phyloP scores from a whole-genome alignment of 169 alveolate species.

The Toxoplasma gondii region DNA sequence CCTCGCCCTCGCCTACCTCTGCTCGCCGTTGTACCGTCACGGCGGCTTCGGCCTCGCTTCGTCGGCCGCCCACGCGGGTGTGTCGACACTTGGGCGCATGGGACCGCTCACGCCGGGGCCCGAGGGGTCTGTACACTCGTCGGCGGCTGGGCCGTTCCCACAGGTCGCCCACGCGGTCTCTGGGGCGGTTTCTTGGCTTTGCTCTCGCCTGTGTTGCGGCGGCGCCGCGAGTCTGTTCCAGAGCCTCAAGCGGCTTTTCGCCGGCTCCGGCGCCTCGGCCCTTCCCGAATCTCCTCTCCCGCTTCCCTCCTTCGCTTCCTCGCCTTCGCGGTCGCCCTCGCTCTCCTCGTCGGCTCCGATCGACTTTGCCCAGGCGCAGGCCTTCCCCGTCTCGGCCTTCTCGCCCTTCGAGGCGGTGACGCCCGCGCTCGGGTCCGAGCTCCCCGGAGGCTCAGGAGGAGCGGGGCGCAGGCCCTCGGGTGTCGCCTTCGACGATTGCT shows the following conservation, averaged over 20 bases:
- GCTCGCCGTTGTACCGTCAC: constrained; percentile 26
- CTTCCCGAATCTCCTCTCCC: not conserved
- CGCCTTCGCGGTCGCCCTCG: no score
- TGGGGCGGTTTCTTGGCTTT: not conserved
- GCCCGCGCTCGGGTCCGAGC: not conserved
- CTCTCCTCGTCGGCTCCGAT: not conserved
- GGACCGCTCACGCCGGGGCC: not conserved
- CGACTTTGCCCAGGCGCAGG: not conserved
- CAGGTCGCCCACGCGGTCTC: not conserved
- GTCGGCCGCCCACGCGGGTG: not conserved
- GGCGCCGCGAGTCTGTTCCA: not conserved
- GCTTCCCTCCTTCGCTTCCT: no score
- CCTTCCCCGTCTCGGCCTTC: not conserved
- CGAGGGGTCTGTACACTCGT: not conserved
- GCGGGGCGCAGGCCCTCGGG: no score
- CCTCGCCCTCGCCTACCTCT: constrained; percentile 39
- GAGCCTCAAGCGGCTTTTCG: not conserved
- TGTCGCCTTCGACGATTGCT: no score
- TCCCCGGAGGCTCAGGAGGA: no score
- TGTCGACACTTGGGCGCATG: not conserved
- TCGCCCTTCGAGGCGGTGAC: not conserved
- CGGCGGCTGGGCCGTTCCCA: not conserved
- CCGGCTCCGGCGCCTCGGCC: not conserved
- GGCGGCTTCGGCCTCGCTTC: not conserved
- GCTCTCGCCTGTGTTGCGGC: not conserved